Evolutionary conservation across 768 basidiomycete genomes (phyloP), one percentile per base, ranked within the genome.

Genomic region (Tricholoma terreum): DNA sequence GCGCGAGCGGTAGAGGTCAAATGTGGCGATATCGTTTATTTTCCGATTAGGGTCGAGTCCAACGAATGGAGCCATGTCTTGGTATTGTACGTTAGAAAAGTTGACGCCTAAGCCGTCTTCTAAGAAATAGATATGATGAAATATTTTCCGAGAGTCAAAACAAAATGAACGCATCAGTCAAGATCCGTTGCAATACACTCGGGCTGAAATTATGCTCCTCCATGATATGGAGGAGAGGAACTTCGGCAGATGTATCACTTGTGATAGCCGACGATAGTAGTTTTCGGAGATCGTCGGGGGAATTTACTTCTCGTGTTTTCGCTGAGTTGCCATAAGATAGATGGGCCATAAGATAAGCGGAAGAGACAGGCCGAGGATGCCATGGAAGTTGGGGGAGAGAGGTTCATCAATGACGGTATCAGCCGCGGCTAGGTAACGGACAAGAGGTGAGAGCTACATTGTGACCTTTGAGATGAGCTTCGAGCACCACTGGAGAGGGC

Each of bases 1-100:
- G 52, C 64, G 62, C 22, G 64, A 61, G 53, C 64, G 58, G 59
- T 65, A 53, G 40, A 65, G 54, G 21, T 61, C 48, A 33, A 65
- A 63, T 33, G 59, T 58, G 7, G 38, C 27, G 30, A 60, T 60
- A 34, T 57, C 56, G 27, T 49, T 22, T 33, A 57, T 19, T 24
- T 55, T 49, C 17, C 19, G 36, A 8, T 21, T 12, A 43, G 50
- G 57, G 21, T 65, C 51, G 34, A 63, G 64, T 43, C 57, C 64
- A 45, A 65, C 64, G 22, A 61, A 56, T 15, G 31, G 35, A 52
- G 64, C 52, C 7, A 65, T 61, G 38, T 56, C 52, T 24, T 22
- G 24, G 34, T 52, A 63, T 38, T 54, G 43, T 15, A 55, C 50
- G 12, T 51, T 51, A 36, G 60, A 55, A 38, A 55, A 58, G 30